Conservation (phyloP, 73 alveolate species). For the Paramecium tetraurelia region DNA sequence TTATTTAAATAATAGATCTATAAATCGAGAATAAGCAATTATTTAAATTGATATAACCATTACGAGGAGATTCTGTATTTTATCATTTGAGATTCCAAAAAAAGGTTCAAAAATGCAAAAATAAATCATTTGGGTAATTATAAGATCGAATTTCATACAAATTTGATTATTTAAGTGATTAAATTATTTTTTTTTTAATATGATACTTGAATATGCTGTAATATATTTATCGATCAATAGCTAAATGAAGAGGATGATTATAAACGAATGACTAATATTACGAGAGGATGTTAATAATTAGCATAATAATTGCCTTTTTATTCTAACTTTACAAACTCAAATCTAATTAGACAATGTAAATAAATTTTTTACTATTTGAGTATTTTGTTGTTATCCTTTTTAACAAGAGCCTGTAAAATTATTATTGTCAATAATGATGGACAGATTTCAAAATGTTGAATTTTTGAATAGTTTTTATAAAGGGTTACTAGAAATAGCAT, state of each 20-base stretch:
- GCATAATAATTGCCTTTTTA: constrained; percentile 25
- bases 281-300: not conserved
- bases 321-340: not conserved
- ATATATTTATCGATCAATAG: not conserved
- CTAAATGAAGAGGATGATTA: constrained; percentile 42
- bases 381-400: constrained; percentile 36
- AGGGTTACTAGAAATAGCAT: not conserved
- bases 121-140: not conserved
- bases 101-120: not conserved
- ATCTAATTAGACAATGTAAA: not conserved
- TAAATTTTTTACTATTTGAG: not conserved
- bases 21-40: too few species aligned
- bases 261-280: not conserved
- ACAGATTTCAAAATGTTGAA: constrained; percentile 2
- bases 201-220: constrained; percentile 39
- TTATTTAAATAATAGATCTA: not conserved
- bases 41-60: too few species aligned
- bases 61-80: not conserved
- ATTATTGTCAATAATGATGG: constrained; percentile 14
- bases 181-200: not conserved
- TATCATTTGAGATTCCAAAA: too few species aligned
- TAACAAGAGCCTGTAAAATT: not conserved
- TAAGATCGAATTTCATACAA: not conserved
- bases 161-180: not conserved
- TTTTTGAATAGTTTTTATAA: not conserved